These are phyloP conservation scores for Zopfochytrium polystomum DNA, from an alignment of 371 early-diverging fungal species.

Conservation along the genomic window DNA sequence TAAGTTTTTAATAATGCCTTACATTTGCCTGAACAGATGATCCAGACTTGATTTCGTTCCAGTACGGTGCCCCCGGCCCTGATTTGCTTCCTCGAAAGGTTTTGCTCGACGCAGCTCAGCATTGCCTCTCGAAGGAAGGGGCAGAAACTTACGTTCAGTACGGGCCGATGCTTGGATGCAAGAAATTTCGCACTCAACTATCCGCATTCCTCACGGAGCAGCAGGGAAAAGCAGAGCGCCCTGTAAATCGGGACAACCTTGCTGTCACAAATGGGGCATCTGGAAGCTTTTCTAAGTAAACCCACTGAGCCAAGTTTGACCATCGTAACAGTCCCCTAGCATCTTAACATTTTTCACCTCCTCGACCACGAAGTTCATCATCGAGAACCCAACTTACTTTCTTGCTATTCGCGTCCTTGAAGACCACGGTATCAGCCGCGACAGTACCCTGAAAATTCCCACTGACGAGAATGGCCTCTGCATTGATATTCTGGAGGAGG, in stretches of 20 bases:
- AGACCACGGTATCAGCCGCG: conserved; percentile 42
- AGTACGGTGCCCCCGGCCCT: conserved; percentile 30
- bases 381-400: conserved; percentile 64
- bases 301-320: not conserved
- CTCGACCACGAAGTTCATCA: conserved; percentile 31
- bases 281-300: conserved; percentile 24
- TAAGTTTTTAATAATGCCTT: no score
- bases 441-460: conserved; percentile 18
- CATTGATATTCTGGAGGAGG: conserved; percentile 11
- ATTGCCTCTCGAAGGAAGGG: not conserved
- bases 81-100: conserved; percentile 17
- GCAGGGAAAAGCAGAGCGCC: conserved; percentile 10
- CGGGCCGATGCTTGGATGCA: conserved; percentile 24
- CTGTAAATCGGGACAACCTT: conserved; percentile 6
- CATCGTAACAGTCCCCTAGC: not conserved
- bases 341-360: conserved; percentile 23
- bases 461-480: conserved; percentile 31
- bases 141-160: conserved; percentile 26
- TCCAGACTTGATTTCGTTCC: conserved; percentile 27
- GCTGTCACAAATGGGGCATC: conserved; percentile 28
- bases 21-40: conserved; percentile 33
- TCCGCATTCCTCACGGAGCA: conserved; percentile 14
- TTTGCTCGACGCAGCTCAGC: conserved; percentile 13
- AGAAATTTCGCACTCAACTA: conserved; percentile 5
- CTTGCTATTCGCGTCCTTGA: conserved; percentile 51